Percentiles rank a stretch among this genome's conserved stretches.
These are phyloP conservation scores for Spathaspora boniae DNA, from an alignment of 805 yeast genomes.

Conservation along the genomic window DNA sequence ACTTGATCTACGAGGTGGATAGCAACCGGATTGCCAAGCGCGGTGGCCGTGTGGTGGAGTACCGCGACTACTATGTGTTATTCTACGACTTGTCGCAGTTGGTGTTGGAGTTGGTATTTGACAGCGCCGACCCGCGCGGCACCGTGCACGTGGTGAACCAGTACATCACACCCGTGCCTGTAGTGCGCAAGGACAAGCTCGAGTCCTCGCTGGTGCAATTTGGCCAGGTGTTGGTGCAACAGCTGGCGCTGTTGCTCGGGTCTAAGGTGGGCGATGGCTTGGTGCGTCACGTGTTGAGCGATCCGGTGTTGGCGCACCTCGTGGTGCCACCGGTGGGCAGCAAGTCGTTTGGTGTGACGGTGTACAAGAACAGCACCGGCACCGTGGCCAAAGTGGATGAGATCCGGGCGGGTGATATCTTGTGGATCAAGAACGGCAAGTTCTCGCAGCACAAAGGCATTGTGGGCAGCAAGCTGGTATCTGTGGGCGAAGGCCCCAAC, in stretches of 20 bases:
- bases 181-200: conserved; percentile 43
- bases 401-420: conserved; percentile 78
- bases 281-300: conserved; percentile 16
- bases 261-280: conserved; percentile 24
- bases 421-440: conserved; percentile 70
- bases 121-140: conserved; percentile 49
- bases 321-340: conserved; percentile 57
- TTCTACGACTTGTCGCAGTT: conserved; percentile 72
- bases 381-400: conserved; percentile 53
- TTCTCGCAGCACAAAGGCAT: conserved; percentile 67
- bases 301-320: conserved; percentile 11
- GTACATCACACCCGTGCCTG: conserved; percentile 39
- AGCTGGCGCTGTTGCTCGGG: conserved; percentile 33
- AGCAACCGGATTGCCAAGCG: conserved; percentile 53
- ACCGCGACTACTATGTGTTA: conserved; percentile 67
- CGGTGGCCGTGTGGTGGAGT: conserved; percentile 44
- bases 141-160: conserved; percentile 37
- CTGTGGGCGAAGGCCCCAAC: conserved; percentile 54
- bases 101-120: conserved; percentile 55
- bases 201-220: conserved; percentile 45
- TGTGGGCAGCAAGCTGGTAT: conserved; percentile 33
- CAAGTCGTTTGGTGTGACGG: conserved; percentile 69
- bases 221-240: conserved; percentile 47
- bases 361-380: conserved; percentile 50
- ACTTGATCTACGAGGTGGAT: conserved; percentile 64